These are phyloP conservation scores for Trichaptum fuscoviolaceum DNA, from an alignment of 768 basidiomycete species.

Conservation along the genomic window DNA sequence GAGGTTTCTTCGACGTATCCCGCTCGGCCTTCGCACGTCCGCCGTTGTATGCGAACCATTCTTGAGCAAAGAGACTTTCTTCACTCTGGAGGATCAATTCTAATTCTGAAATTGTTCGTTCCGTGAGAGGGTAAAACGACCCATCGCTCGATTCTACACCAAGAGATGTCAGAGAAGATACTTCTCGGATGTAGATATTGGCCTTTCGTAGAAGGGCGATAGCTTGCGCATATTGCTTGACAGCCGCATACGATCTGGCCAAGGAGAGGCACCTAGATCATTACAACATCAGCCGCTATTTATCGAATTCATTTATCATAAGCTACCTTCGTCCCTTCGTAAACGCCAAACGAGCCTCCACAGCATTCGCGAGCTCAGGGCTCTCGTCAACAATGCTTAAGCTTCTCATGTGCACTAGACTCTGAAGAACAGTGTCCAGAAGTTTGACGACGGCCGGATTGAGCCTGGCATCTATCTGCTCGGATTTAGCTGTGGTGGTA, in stretches of 20 bases:
- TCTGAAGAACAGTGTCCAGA: conserved; percentile 81
- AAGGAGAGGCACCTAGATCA: conserved; percentile 64
- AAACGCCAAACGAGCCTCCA: conserved; percentile 71
- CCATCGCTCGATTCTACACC: conserved; percentile 34
- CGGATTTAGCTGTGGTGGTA: conserved; percentile 24
- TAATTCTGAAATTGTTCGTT: conserved; percentile 41
- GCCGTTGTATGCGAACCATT: conserved; percentile 78
- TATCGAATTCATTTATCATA: conserved; percentile 1
- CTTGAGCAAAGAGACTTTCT: conserved; percentile 52
- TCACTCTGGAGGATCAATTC: conserved; percentile 46
- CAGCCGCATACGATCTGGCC: conserved; percentile 63
- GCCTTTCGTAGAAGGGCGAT: conserved; percentile 68
- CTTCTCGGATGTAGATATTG: conserved; percentile 69
- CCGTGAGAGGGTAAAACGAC: conserved; percentile 52
- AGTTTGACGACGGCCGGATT: conserved; percentile 86
- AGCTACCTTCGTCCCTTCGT: conserved; percentile 69
- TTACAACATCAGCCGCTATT: conserved; percentile 3
- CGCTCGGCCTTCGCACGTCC: conserved; percentile 39
- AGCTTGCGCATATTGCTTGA: conserved; percentile 69
- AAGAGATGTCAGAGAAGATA: conserved; percentile 48
- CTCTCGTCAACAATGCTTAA: conserved; percentile 85
- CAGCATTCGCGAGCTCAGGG: conserved; percentile 70
- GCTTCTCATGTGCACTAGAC: conserved; percentile 75
- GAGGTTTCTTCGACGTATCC: conserved; percentile 62
- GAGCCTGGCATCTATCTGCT: conserved; percentile 63